Evolutionary conservation across 306 rosid species (phyloP), one percentile per base, ranked within the genome.

Genomic region (Lupinus albus): DNA sequence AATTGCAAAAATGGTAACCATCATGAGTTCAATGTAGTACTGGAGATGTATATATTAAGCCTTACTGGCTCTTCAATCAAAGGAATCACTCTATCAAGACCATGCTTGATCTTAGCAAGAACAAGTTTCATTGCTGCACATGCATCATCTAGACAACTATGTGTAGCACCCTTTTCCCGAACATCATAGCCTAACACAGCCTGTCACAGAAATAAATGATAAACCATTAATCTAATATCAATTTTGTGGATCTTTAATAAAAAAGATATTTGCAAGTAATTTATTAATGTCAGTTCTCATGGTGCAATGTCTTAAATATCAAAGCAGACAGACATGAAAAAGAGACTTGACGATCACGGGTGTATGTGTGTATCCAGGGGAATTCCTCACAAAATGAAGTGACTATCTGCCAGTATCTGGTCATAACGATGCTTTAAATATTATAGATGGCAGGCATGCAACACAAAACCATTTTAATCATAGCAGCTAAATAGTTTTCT

Each of bases 51-150:
- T 41, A 64, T 9, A 49, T 35, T 14, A 3, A 64, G 58, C 74
- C 88, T 83, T 85, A 90, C 99, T 64, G 44, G 84, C 64, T 79
- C 82, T 76, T 77, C 77, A 76, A 53, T 53, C 67, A 73, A 39
- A 3, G 86, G 70, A 50, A 85, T 48, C 44, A 62, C 60, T 60
- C 38, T 81, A 54, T 83, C 89, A 35, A 77, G 82, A 15, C 88
- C 88, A 13, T 68, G 74, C 50, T 82, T 79, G 61, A 93, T 62
- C 84, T 71, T 88, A 14, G 95, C 96, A 78, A 88, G 89, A 61
- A 68, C 94, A 78, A 93, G 99, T 66, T 93, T 82, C 99, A 93
- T 90, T 53, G 98, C 89, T 64, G 98, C 95, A 69, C 64, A 14
- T 51, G 97, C 98, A 84, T 89, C 96, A 65, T 93, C 90, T 61